Base-by-base conservation (phyloP, 2,329 filamentous ascomycete genomes). In the Fusarium acutatum region DNA sequence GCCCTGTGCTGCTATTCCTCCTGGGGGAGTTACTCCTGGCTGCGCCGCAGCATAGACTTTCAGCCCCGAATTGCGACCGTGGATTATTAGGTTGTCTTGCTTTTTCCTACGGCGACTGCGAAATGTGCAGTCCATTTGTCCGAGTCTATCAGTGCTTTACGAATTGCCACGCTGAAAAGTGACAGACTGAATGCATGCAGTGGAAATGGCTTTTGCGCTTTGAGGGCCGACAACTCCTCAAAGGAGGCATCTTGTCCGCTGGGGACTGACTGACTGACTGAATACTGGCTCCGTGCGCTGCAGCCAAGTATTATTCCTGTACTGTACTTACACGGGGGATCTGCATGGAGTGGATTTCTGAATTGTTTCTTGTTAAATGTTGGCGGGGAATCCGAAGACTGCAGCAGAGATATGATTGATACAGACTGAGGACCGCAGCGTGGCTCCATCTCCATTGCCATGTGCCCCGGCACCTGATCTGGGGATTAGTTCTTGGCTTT, bases 1-100 rank as follows among this genome's bases (percentile, higher is more conserved):
- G 57, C 56, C 50, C 47, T 44, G 30, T 50, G 30, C 47, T 50
- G 37, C 69, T 59, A 58, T 44, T 30, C 28, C 32, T 30, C 41
- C 38, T 54, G 24, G 26, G 64, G 63, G 28, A 26, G 60, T 35
- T 58, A n/a, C 54, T 58, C 54, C 60, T 47, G 37, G 63, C 62
- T 61, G 62, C 46, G 67, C 65, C 50, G 65, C 65, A 63, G 58
- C 60, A 58, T 53, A 58, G 69, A 38, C 64, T 63, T 69, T 60
- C 50, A 49, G 57, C 64, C 64, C 41, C 34, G 47, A 53, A 69
- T 47, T 63, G 38, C 30, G 41, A 47, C 63, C 50, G 37, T 24
- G 26, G 22, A 20, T 67, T 56, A 30, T 60, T 56, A 30, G 38
- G 22, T 38, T 30, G 49, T 63, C 47, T 68, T 63, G 64, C 64